Conservation (phyloP, 2,329 filamentous ascomycete genomes). For the Ophiostoma sp. region DNA sequence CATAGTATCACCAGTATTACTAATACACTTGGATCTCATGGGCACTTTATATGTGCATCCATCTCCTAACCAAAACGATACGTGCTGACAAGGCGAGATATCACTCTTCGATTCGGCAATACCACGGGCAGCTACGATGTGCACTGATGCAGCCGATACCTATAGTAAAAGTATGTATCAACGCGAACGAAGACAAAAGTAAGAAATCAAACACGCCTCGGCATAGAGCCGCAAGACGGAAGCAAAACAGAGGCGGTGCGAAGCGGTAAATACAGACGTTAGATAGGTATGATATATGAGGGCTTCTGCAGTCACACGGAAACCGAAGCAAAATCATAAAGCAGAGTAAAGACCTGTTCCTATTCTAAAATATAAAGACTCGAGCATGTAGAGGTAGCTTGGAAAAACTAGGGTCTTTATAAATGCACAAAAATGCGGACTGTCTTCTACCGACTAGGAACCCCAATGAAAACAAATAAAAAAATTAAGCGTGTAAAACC, state of each 20-base stretch:
- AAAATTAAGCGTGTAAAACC: slow-evolving; percentile 12
- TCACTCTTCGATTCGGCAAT: no score
- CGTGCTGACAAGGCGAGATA: no score
- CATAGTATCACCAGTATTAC: slow-evolving; percentile 10
- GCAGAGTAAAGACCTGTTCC: background rate
- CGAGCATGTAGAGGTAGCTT: background rate
- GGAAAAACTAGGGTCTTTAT: background rate
- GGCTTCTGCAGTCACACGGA: background rate
- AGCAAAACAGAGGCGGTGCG: background rate
- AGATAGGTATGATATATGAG: background rate
- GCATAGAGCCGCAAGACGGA: background rate
- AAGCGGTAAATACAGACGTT: background rate
- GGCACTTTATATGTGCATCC: background rate
- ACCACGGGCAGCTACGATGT: background rate
- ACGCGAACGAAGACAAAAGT: no score
- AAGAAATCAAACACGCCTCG: background rate
- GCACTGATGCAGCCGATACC: background rate
- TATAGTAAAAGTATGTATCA: no score
- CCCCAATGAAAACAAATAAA: slow-evolving; percentile 6
- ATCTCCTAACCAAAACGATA: background rate
- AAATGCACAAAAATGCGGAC: slow-evolving; percentile 4
- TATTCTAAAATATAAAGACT: background rate
- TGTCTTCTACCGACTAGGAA: slow-evolving; percentile 5
- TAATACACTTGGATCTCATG: background rate
- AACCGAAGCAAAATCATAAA: background rate